Evolutionary conservation across 2,329 filamentous ascomycete genomes (phyloP), one percentile per base, ranked within the genome.

Genomic region (Zasmidium citrigriseum): DNA sequence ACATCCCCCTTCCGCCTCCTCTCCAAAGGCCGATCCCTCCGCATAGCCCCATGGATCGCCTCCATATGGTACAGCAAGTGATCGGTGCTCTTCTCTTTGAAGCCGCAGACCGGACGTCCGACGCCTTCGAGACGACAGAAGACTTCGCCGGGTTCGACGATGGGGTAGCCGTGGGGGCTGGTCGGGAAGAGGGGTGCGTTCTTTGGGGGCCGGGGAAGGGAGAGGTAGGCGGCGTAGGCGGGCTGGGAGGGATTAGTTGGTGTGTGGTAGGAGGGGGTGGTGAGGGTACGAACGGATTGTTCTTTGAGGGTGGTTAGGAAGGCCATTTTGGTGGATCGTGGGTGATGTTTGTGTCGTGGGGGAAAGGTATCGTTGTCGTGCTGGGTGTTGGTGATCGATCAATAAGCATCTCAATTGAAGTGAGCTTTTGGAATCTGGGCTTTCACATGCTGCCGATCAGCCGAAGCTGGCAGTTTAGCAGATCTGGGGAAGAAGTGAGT

Each of bases 81-180:
- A 4, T 52, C 50, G 9, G 12, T 34, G 38, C 23, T 18, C 34
- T 44, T 23, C 2, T 5, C 21, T 34, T 45, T 52, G 29, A n/a
- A 18, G 18, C 38, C 20, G 29, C 38, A 45, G 25, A 16, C 21
- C 2, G 25, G 48, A 11, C 48, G 27, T 18, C 48, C 48, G 11
- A 22, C 3, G 25, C 48, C 48, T 34, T 18, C 16, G 2, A 51
- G 14, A 1, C 25, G 48, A 25, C 48, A 51, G 25, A 51, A 51
- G 12, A 51, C 12, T 18, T 51, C 48, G n/a, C 48, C 48, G 11
- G 27, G n/a, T 20, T 38, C 25, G n/a, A 51, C 48, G 48, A 51
- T 38, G 3, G n/a, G 4, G 14, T 21, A 27, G 24, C 48, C 48
- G 18, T 51, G 18, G 24, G 21, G 27, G n/a, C 25, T 38, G 25